A percentile compares a stretch with the other conserved stretches of the same genome.
Evolutionary conservation across 495 filamentous ascomycete species (phyloP).

Genomic region (Ramalina intermedia): DNA sequence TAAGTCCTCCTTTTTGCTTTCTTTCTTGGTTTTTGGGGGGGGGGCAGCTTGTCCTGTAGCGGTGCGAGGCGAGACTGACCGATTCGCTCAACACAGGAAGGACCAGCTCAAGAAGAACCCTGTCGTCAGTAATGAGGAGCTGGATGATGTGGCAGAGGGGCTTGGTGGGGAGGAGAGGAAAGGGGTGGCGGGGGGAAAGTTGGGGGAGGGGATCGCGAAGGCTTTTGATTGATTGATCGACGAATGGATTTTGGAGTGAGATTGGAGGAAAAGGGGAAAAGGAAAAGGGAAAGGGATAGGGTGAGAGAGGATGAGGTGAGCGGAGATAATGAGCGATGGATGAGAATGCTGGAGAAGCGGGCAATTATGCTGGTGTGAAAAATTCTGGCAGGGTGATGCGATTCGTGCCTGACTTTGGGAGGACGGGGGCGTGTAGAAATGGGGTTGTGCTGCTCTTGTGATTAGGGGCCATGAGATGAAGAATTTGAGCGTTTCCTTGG

Average conservation of each 20-base stretch:
- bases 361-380: no score
- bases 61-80: no score
- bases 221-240: conserved; percentile 1
- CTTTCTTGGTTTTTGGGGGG: no score
- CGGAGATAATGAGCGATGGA: not conserved
- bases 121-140: conserved; percentile 5
- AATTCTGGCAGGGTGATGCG: no score
- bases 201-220: not conserved
- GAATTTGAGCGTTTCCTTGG: no score
- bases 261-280: no score
- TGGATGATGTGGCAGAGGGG: conserved; percentile 5
- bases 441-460: no score
- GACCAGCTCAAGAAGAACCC: conserved; percentile 14
- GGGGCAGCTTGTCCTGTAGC: not conserved
- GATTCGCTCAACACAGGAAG: conserved; percentile 1
- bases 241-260: no score
- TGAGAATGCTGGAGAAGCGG: no score
- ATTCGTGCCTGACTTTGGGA: no score
- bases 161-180: conserved; percentile 2
- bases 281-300: not conserved
- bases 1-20: not conserved
- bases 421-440: no score
- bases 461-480: no score
- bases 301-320: not conserved
- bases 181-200: conserved; percentile 3